These are phyloP conservation scores for Hericium erinaceus DNA, from an alignment of 768 basidiomycete species.

Conservation along the genomic window DNA sequence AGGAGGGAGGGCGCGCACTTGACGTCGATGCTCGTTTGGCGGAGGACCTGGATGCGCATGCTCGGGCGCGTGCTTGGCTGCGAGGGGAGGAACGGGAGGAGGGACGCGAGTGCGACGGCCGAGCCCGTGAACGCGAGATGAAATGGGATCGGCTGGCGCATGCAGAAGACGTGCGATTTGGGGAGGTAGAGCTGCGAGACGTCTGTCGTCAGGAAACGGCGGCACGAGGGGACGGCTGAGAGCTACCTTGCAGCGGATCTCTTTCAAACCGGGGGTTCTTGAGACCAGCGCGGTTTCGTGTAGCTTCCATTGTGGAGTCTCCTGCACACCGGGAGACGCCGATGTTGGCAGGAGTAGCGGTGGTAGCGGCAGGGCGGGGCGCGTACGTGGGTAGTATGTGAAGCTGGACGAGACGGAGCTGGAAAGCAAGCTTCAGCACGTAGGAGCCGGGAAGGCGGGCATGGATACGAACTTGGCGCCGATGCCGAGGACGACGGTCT, in stretches of 20 bases:
- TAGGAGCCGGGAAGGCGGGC: not conserved
- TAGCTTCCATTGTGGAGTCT: constrained; percentile 41
- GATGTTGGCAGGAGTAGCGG: constrained; percentile 26
- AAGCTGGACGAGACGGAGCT: constrained; percentile 54
- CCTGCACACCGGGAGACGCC: constrained; percentile 30
- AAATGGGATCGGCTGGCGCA: constrained; percentile 56
- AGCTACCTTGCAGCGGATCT: constrained; percentile 1
- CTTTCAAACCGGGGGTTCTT: not conserved
- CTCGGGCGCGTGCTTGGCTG: constrained; percentile 22
- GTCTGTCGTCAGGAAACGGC: not conserved
- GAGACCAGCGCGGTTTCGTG: constrained; percentile 28
- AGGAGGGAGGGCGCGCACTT: constrained; percentile 19
- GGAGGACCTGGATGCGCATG: constrained; percentile 52
- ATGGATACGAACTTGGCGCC: constrained; percentile 39
- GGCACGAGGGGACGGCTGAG: not conserved
- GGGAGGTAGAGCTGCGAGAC: constrained; percentile 40
- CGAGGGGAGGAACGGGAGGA: constrained; percentile 50
- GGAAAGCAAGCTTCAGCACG: not conserved
- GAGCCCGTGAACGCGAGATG: constrained; percentile 52
- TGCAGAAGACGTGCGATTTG: constrained; percentile 47
- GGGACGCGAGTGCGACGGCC: constrained; percentile 45
- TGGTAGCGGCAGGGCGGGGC: constrained; percentile 47
- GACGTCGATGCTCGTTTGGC: constrained; percentile 63
- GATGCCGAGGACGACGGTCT: constrained; percentile 42
- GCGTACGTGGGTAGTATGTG: constrained; percentile 55